Evolutionary conservation across 768 basidiomycete genomes (phyloP), one percentile per base, ranked within the genome.

Genomic region (Crucibulum laeve): DNA sequence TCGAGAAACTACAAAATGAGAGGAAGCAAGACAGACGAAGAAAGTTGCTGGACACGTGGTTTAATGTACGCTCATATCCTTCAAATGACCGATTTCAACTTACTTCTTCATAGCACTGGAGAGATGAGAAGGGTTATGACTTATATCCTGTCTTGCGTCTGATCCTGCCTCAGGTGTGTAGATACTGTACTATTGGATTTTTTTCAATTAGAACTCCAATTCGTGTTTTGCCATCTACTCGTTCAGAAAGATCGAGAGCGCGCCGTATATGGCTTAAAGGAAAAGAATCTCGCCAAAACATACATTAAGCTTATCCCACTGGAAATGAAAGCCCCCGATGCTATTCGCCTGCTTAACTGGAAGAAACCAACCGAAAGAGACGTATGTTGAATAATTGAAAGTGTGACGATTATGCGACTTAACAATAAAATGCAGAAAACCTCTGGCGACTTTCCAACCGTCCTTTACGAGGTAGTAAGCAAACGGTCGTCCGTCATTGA

Each of bases 301-400:
- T 96, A 94, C 59, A 91, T 95, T 67, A 84, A 87, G 48, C 75
- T 94, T 2, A 87, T 98, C 25, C 90, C 89, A 1, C 71, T 99
- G 2, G 85, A 86, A 28, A 77, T 66, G 58, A 80, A 80, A 57
- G 87, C 91, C 43, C 82, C 81, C 5, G 91, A 94, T 55, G 86
- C 91, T 0, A 74, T 87, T 38, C 77, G 88, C 30, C 65, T 99
- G 34, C 64, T 87, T 36, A 87, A 95, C 51, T 98, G 96, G 96
- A 98, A 87, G 68, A 81, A 76, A 47, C 90, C 90, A 0, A 77
- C 77, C 1, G 84, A 83, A 30, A 72, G 71, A 59, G 64, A 79
- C 51, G 88, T 89, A 53, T 39, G 81, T 66, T 18, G 37, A 39
- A 40, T 14, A 26, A 24, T n/a, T 14, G 4, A 23, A 6, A 24